Conservation (phyloP, 2,329 filamentous ascomycete species). For the Hypoxylon sp. region DNA sequence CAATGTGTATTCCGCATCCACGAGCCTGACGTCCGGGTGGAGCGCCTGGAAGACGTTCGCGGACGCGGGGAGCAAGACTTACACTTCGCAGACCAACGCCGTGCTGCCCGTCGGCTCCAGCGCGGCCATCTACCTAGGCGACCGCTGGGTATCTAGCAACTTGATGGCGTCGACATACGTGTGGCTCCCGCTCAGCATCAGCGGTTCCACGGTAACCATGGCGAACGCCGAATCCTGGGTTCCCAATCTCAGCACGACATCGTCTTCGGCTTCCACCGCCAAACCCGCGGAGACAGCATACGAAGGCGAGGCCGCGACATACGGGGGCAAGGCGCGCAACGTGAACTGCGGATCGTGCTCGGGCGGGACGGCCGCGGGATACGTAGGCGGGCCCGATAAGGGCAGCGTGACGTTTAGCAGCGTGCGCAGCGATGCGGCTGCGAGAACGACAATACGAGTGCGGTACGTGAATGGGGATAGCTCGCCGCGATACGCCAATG, state of each 20-base stretch:
- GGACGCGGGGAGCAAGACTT: slow-evolving; percentile 69
- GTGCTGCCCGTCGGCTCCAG: slow-evolving; percentile 63
- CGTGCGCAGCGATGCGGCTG: slow-evolving; percentile 61
- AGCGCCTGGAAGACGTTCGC: slow-evolving; percentile 72
- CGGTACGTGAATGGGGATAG: slow-evolving; percentile 71
- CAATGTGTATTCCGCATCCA: slow-evolving; percentile 73
- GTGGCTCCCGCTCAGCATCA: slow-evolving; percentile 73
- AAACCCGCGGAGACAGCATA: slow-evolving; percentile 63
- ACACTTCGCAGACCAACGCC: slow-evolving; percentile 72
- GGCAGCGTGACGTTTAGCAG: slow-evolving; percentile 65
- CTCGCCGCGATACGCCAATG: slow-evolving; percentile 65
- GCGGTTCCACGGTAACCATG: slow-evolving; percentile 66
- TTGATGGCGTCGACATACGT: slow-evolving; percentile 74
- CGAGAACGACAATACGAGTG: slow-evolving; percentile 67
- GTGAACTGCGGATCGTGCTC: slow-evolving; percentile 69
- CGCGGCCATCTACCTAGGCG: slow-evolving; percentile 74
- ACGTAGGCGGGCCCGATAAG: slow-evolving; percentile 65
- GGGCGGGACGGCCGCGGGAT: slow-evolving; percentile 65
- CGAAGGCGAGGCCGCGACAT: slow-evolving; percentile 66
- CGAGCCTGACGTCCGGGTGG: slow-evolving; percentile 72
- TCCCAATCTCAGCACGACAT: slow-evolving; percentile 61
- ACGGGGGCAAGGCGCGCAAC: slow-evolving; percentile 62
- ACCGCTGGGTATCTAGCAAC: slow-evolving; percentile 75
- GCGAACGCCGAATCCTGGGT: slow-evolving; percentile 70
- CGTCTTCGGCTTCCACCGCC: slow-evolving; percentile 61